Percentiles rank a stretch among this genome's conserved stretches.
These are phyloP conservation scores for Penicillium sp. DNA, from an alignment of 2,329 filamentous ascomycete genomes.

Conservation along the genomic window DNA sequence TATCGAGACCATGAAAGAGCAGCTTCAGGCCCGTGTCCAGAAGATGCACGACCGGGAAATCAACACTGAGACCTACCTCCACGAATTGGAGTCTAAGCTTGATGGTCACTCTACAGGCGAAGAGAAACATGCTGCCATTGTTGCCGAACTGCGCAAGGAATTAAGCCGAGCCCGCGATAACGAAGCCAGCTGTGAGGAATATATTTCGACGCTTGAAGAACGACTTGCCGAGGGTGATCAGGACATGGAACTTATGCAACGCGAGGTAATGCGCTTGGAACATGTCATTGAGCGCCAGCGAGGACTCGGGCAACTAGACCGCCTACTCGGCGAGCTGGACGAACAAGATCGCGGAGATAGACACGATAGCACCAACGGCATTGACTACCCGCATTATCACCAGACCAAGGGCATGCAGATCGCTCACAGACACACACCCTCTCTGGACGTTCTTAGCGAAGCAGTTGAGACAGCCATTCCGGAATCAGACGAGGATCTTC, in stretches of 20 bases:
- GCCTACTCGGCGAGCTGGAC: slow-evolving; percentile 85
- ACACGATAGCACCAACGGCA: slow-evolving; percentile 16
- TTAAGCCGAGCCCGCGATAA: slow-evolving; percentile 84
- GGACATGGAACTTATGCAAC: slow-evolving; percentile 93
- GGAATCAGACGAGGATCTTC: slow-evolving; percentile 44
- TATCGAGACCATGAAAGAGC: slow-evolving; percentile 84
- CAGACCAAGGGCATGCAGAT: slow-evolving; percentile 20
- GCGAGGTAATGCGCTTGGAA: slow-evolving; percentile 89
- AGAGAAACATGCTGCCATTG: slow-evolving; percentile 83
- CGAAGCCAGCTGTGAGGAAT: slow-evolving; percentile 87
- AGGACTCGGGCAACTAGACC: slow-evolving; percentile 91
- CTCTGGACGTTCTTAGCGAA: slow-evolving; percentile 44
- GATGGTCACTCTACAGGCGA: slow-evolving; percentile 88
- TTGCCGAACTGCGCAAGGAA: slow-evolving; percentile 86
- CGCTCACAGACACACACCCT: slow-evolving; percentile 35
- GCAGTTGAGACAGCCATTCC: slow-evolving; percentile 47
- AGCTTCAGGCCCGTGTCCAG: slow-evolving; percentile 84
- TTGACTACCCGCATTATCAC: slow-evolving; percentile 12
- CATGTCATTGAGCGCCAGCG: slow-evolving; percentile 93
- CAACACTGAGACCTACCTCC: slow-evolving; percentile 88
- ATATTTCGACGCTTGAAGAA: slow-evolving; percentile 95
- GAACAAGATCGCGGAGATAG: slow-evolving; percentile 55
- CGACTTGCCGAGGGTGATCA: slow-evolving; percentile 93
- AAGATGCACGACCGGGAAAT: slow-evolving; percentile 89
- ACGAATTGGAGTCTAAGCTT: slow-evolving; percentile 85